Conservation (phyloP, 2,329 filamentous ascomycete species). For the Aspergillus pseudoglaucus region DNA sequence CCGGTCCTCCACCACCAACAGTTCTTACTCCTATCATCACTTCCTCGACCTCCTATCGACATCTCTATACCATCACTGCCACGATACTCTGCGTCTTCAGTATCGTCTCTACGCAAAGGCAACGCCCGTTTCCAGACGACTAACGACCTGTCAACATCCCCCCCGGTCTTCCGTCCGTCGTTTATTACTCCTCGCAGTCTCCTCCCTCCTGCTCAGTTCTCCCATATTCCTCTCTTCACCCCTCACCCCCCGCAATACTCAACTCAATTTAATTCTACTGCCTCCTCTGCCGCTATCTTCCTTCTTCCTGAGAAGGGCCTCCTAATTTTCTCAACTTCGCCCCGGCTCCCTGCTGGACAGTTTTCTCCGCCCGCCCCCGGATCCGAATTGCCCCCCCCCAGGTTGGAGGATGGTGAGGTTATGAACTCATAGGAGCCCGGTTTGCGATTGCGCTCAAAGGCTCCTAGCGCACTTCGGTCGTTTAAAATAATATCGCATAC, state of each 20-base stretch:
- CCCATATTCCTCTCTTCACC: constrained; percentile 1
- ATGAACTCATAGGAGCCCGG: constrained; percentile 33
- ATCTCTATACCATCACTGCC: too few relatives aligned
- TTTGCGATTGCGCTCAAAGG: constrained; percentile 35
- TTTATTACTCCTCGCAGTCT: too few relatives aligned
- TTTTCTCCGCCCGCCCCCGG: background rate
- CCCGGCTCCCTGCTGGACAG: too few relatives aligned
- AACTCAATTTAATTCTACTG: constrained; percentile 1
- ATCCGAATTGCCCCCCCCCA: constrained; percentile 1
- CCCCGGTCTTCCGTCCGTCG: too few relatives aligned
- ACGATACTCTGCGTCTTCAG: too few relatives aligned
- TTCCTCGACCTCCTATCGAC: too few relatives aligned
- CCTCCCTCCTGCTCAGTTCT: background rate
- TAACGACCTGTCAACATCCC: too few relatives aligned
- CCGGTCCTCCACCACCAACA: constrained; percentile 12
- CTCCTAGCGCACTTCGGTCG: constrained; percentile 31
- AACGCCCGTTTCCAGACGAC: too few relatives aligned
- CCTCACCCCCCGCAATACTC: constrained; percentile 3
- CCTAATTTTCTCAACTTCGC: background rate
- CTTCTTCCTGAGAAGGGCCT: constrained; percentile 2
- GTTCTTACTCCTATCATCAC: background rate
- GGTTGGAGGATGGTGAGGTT: constrained; percentile 34
- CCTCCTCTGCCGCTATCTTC: background rate
- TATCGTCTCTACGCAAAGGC: too few relatives aligned
- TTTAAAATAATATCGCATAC: constrained; percentile 13